These are phyloP conservation scores for Saccharomycopsis microspora DNA, from an alignment of 805 yeast genomes.

Conservation along the genomic window DNA sequence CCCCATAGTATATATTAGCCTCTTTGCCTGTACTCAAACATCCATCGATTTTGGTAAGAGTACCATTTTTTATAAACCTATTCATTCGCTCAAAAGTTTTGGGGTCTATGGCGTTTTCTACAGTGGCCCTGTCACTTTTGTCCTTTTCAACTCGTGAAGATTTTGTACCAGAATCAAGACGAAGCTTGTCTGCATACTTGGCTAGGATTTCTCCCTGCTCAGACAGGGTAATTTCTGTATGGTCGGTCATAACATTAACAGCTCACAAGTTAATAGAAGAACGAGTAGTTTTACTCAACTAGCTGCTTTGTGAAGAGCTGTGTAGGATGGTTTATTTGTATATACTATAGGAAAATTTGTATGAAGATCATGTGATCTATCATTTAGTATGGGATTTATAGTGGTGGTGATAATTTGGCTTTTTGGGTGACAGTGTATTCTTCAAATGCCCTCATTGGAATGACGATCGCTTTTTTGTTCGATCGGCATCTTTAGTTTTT, in stretches of 20 bases:
- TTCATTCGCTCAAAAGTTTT: constrained; percentile 77
- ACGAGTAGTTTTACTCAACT: no score
- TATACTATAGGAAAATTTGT: no score
- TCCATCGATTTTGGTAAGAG: constrained; percentile 79
- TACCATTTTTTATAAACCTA: constrained; percentile 73
- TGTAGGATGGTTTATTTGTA: no score
- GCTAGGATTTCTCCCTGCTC: constrained; percentile 39
- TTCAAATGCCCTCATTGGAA: no score
- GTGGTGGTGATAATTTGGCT: no score
- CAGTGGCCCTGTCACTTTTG: constrained; percentile 90
- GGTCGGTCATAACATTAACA: neutral
- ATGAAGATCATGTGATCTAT: no score
- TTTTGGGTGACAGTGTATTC: no score
- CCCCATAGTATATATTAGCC: constrained; percentile 93
- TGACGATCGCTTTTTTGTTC: no score
- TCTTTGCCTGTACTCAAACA: constrained; percentile 96
- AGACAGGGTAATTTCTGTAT: constrained; percentile 3
- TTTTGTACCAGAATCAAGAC: constrained; percentile 44
- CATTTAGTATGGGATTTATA: no score
- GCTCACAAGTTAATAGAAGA: no score
- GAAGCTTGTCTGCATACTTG: constrained; percentile 55
- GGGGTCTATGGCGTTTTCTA: constrained; percentile 93
- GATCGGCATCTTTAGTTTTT: no score
- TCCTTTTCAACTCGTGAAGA: constrained; percentile 59
- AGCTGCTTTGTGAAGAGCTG: no score